Conservation (phyloP, 768 basidiomycete species). For the Boletus subcaerulescens region DNA sequence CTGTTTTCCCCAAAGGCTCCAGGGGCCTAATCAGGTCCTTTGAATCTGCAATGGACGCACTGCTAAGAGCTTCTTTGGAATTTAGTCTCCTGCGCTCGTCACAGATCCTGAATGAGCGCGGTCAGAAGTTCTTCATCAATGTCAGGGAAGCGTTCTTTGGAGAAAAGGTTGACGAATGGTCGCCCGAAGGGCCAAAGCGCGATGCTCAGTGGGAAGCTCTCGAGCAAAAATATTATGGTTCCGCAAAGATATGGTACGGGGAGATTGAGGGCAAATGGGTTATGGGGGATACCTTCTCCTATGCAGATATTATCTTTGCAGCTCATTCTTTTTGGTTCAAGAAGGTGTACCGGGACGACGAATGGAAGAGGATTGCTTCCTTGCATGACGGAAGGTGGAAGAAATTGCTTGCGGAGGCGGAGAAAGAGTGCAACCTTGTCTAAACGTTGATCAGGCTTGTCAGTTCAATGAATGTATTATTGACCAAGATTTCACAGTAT, state of each 20-base stretch:
- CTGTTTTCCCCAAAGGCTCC: slow-evolving; percentile 24
- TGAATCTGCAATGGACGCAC: neutral
- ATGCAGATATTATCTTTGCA: slow-evolving; percentile 31
- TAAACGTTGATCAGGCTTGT: neutral
- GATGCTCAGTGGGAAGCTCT: slow-evolving; percentile 27
- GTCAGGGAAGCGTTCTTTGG: slow-evolving; percentile 35
- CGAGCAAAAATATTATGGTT: slow-evolving; percentile 10
- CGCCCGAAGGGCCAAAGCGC: slow-evolving; percentile 29
- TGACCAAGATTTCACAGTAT: too few relatives aligned
- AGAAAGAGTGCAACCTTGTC: slow-evolving; percentile 23
- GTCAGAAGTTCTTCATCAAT: slow-evolving; percentile 36
- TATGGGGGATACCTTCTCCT: slow-evolving; percentile 30
- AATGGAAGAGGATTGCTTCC: slow-evolving; percentile 26
- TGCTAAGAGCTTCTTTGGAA: slow-evolving; percentile 4
- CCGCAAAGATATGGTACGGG: slow-evolving; percentile 21
- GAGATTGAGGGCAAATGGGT: slow-evolving; percentile 26
- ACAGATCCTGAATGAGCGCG: slow-evolving; percentile 32
- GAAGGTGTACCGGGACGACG: slow-evolving; percentile 20
- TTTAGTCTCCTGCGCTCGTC: slow-evolving; percentile 21
- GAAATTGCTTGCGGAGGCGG: slow-evolving; percentile 20
- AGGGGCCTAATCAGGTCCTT: slow-evolving; percentile 23
- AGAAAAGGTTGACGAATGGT: slow-evolving; percentile 38
- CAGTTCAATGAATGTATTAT: neutral
- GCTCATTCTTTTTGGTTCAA: slow-evolving; percentile 13
- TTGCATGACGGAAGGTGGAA: slow-evolving; percentile 29